phyloP scores from a whole-genome alignment of 2,329 filamentous ascomycete species.

The Ophiostoma himal-ulmi region DNA sequence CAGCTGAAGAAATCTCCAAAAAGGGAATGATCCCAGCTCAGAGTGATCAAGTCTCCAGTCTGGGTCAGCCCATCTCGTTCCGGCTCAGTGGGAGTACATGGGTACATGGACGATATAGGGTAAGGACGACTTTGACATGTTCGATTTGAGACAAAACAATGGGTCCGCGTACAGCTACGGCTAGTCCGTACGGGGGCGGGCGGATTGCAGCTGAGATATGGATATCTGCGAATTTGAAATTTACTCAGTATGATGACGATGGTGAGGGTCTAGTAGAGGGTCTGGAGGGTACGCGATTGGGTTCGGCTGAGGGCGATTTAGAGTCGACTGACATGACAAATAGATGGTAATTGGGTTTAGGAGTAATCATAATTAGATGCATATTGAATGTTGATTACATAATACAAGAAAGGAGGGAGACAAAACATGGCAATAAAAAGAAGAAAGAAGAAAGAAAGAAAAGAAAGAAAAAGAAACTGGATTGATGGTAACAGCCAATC shows the following conservation, averaged over 20 bases:
- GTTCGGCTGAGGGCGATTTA: too few species aligned
- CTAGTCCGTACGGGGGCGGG: neutral
- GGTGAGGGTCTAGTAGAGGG: too few species aligned
- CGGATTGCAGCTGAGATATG: constrained; percentile 2
- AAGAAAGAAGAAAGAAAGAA: neutral
- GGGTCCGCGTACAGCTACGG: neutral
- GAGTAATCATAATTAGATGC: neutral
- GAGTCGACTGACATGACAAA: too few species aligned
- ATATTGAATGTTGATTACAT: neutral
- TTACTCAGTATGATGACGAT: too few species aligned
- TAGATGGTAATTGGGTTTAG: neutral
- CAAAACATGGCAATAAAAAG: neutral
- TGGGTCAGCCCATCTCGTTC: neutral
- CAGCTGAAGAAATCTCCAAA: neutral
- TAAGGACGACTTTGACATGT: too few species aligned
- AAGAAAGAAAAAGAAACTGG: neutral
- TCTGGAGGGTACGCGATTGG: too few species aligned
- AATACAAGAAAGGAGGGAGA: neutral
- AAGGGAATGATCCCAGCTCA: neutral
- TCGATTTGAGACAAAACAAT: neutral
- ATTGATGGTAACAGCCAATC: neutral
- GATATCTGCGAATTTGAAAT: neutral
- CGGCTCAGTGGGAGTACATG: too few species aligned
- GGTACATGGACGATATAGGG: too few species aligned
- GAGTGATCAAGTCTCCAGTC: neutral